phyloP scores from a whole-genome alignment of 2,329 filamentous ascomycete genomes.

The Paraconiothyrium sp. region DNA sequence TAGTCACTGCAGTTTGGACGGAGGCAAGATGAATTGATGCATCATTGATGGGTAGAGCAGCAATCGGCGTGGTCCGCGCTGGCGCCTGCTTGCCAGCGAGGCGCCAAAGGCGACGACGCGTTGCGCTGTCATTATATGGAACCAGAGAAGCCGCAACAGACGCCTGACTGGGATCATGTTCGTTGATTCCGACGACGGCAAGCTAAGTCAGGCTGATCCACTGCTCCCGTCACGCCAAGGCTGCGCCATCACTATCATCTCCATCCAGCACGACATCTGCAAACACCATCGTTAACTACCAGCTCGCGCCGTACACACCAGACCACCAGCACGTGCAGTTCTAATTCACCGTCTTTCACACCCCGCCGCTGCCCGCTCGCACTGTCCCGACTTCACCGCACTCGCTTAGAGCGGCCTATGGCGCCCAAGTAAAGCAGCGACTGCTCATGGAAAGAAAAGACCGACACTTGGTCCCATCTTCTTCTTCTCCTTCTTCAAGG shows the following conservation, averaged over 20 bases:
- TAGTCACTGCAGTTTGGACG: background rate
- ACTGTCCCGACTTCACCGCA: slow-evolving; percentile 36
- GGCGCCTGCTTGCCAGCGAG: background rate
- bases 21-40: background rate
- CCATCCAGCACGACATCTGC: slow-evolving; percentile 18
- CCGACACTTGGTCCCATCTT: slow-evolving; percentile 34
- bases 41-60: background rate
- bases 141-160: background rate
- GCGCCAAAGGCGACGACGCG: background rate
- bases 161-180: background rate
- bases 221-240: slow-evolving; percentile 19
- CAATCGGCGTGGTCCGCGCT: background rate
- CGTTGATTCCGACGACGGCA: background rate
- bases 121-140: background rate
- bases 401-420: slow-evolving; percentile 51
- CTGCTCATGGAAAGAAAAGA: slow-evolving; percentile 42
- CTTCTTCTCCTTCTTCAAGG: slow-evolving; percentile 35
- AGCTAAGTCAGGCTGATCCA: slow-evolving; percentile 11
- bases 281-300: slow-evolving; percentile 21
- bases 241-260: slow-evolving; percentile 31
- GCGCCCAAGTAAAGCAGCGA: slow-evolving; percentile 47
- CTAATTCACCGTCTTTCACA: slow-evolving; percentile 15
- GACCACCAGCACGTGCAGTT: slow-evolving; percentile 11
- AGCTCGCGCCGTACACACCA: background rate
- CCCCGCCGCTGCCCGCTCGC: slow-evolving; percentile 15